Percentiles rank a stretch among this genome's conserved stretches.
phyloP scores from a whole-genome alignment of 2,329 filamentous ascomycete species.

The Sporothrix pallida region DNA sequence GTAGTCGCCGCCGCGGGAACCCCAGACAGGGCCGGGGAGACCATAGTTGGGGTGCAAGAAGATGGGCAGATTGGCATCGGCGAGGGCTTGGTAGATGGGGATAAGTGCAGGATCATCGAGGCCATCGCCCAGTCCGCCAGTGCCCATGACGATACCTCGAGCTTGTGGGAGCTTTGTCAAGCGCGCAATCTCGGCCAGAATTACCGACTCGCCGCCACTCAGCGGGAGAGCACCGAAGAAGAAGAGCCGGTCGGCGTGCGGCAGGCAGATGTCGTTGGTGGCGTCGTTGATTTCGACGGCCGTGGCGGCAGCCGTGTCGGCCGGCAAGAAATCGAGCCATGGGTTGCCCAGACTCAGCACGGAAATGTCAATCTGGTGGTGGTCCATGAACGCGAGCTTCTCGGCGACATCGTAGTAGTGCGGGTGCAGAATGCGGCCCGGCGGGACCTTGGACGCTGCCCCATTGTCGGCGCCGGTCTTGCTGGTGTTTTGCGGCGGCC shows the following conservation, averaged over 20 bases:
- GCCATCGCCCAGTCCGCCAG: conserved; percentile 74
- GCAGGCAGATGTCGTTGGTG: conserved; percentile 70
- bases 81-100: conserved; percentile 70
- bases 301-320: conserved; percentile 64
- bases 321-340: conserved; percentile 81
- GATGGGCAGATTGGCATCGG: conserved; percentile 66
- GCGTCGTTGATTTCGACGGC: conserved; percentile 75
- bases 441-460: conserved; percentile 49
- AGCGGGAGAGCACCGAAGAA: conserved; percentile 81
- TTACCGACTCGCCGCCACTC: conserved; percentile 64
- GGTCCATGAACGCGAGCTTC: conserved; percentile 83
- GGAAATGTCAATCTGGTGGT: conserved; percentile 76
- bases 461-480: conserved; percentile 50
- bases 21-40: conserved; percentile 76
- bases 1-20: conserved; percentile 69
- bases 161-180: conserved; percentile 67
- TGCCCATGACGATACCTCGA: conserved; percentile 81
- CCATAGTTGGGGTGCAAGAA: conserved; percentile 91
- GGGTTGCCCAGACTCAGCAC: conserved; percentile 86
- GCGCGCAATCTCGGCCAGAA: conserved; percentile 69
- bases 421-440: conserved; percentile 77
- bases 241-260: conserved; percentile 69
- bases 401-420: conserved; percentile 78
- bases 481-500: conserved; percentile 32
- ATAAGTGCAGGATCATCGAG: conserved; percentile 75